Conservation (phyloP, 2,329 filamentous ascomycete species). For the Pseudogymnoascus sp. region DNA sequence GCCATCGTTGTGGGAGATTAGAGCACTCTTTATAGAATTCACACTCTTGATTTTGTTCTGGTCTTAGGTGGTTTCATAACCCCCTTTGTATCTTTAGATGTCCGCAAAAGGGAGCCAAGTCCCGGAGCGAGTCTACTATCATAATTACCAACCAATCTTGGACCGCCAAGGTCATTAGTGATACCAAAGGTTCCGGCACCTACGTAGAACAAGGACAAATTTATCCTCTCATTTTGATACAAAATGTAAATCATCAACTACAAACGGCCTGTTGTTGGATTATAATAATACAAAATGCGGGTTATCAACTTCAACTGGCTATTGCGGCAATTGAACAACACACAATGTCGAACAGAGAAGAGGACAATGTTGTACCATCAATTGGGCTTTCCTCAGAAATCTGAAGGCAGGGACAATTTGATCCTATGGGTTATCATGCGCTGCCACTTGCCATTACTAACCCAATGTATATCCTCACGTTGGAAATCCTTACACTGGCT, state of each 20-base stretch:
- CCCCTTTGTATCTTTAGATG: neutral
- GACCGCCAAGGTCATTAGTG: neutral
- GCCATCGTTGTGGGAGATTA: neutral
- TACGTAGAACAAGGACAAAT: neutral
- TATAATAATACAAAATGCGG: neutral
- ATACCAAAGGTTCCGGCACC: neutral
- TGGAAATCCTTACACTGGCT: no score
- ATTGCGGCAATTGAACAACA: neutral
- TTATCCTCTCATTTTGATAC: neutral
- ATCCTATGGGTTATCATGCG: neutral
- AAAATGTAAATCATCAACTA: neutral
- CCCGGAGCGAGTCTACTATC: neutral
- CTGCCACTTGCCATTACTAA: no score
- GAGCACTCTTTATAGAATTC: neutral
- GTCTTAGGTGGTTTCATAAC: neutral
- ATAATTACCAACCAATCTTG: neutral
- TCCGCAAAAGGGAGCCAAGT: neutral
- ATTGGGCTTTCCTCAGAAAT: neutral
- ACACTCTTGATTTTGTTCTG: neutral
- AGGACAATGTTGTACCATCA: neutral
- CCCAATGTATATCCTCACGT: no score
- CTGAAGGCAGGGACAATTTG: neutral
- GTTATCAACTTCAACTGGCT: neutral
- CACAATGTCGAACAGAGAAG: neutral
- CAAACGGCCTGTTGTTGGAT: neutral